Base-by-base conservation (phyloP, 371 early-diverging fungal species). In the Paraphysoderma sedebokerense region DNA sequence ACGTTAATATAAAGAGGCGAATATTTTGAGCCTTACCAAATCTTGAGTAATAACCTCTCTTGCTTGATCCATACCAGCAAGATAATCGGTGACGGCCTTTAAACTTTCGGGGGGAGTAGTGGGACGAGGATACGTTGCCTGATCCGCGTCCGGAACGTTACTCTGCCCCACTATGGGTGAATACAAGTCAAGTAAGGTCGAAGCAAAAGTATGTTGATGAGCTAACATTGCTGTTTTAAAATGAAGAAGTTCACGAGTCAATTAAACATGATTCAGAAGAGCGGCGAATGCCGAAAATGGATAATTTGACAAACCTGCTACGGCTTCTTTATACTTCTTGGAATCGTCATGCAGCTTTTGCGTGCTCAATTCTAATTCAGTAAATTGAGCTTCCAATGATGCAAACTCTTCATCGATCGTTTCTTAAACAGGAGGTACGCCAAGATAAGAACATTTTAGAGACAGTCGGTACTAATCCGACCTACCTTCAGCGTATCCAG, bases 321-420 rank as follows among this genome's bases (percentile, higher is more conserved):
- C 58, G 38, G 71, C 68, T 60, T 88, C 85, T 47, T 84, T 79
- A 61, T 79, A 85, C 47, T 75, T 72, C 45, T 66, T 59, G 12
- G 84, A 77, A 45, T 85, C 85, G 19, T 65, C 67, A 20, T 72
- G 52, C 1, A 88, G 64, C 44, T 59, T 63, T 27, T 64, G 60
- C 9, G 79, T 72, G n/a, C 60, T 47, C 39, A 66, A 65, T 9
- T 74, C 66, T 44, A 79, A 57, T 5, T 68, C 59, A 46, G 68
- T 71, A 51, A 86, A 79, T 28, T 65, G 57, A 29, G 63, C 66
- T 49, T 77, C 73, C 41, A 81, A 54, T n/a, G 63, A 68, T 22
- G 57, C 52, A 58, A 70, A 86, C 45, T 82, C 82, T 26, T 61
- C 55, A 61, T 88, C 89, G 36, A 57, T 62, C 1, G 85, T 84